phyloP scores from a whole-genome alignment of 129 eudicot species.

The Lonicera japonica region DNA sequence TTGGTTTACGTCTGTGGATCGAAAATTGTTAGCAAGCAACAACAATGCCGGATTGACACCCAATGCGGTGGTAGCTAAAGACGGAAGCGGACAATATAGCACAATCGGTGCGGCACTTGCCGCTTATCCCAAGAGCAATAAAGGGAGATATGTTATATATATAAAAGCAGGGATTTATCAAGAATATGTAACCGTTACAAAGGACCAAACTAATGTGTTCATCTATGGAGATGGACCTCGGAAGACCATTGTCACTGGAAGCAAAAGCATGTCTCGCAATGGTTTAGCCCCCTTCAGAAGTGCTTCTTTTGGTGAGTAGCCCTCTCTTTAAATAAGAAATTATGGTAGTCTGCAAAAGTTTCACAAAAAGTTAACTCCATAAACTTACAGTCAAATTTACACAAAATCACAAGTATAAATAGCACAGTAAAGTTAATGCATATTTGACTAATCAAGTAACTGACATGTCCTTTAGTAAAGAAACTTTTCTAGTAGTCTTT shows the following conservation, averaged over 20 bases:
- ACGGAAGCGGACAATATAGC: constrained; percentile 31
- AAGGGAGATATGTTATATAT: constrained; percentile 50
- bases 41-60: constrained; percentile 18
- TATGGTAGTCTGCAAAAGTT: not conserved
- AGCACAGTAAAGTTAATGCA: too few species aligned
- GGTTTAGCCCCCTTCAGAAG: constrained; percentile 27
- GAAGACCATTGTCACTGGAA: constrained; percentile 44
- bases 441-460: too few species aligned
- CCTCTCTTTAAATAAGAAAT: not conserved
- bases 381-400: not conserved
- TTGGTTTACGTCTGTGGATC: constrained; percentile 30
- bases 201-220: constrained; percentile 18
- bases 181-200: constrained; percentile 33
- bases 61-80: constrained; percentile 36
- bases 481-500: too few species aligned
- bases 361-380: too few species aligned
- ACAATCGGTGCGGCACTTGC: constrained; percentile 28
- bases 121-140: constrained; percentile 30
- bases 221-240: constrained; percentile 70
- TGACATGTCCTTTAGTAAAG: too few species aligned
- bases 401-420: too few species aligned
- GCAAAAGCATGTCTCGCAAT: not conserved
- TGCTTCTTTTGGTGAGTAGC: constrained; percentile 33
- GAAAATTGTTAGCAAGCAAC: constrained; percentile 22
- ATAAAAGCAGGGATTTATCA: constrained; percentile 59